These are phyloP conservation scores for Xylaria venustula DNA, from an alignment of 495 filamentous ascomycete species.

Conservation along the genomic window DNA sequence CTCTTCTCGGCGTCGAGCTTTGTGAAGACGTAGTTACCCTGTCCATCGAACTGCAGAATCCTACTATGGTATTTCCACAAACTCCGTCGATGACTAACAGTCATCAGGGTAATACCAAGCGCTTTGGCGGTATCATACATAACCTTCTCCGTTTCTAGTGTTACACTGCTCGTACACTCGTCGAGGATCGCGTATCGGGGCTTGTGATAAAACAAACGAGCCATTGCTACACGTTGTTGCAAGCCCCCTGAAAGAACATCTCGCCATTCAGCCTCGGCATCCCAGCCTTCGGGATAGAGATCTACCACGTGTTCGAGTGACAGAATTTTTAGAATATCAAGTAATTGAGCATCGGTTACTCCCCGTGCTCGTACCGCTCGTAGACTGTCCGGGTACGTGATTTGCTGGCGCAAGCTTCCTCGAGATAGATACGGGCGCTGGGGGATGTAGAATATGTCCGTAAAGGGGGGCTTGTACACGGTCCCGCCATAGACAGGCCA, in stretches of 20 bases:
- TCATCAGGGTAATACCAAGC: slow-evolving; percentile 92
- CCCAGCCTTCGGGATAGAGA: slow-evolving; percentile 76
- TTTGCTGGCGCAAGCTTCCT: slow-evolving; percentile 87
- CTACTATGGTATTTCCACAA: slow-evolving; percentile 94
- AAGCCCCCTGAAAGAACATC: slow-evolving; percentile 86
- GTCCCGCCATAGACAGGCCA: slow-evolving; percentile 98
- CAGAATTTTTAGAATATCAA: slow-evolving; percentile 71
- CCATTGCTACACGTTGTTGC: slow-evolving; percentile 98
- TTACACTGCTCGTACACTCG: slow-evolving; percentile 92
- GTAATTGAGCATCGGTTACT: slow-evolving; percentile 77
- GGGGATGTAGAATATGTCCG: slow-evolving; percentile 96
- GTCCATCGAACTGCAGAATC: slow-evolving; percentile 95
- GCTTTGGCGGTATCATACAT: slow-evolving; percentile 97
- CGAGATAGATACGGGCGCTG: slow-evolving; percentile 91
- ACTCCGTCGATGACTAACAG: slow-evolving; percentile 85
- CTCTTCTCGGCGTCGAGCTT: slow-evolving; percentile 85
- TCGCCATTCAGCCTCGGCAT: slow-evolving; percentile 94
- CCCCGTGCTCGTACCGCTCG: slow-evolving; percentile 83
- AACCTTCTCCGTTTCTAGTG: slow-evolving; percentile 86
- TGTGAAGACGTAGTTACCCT: slow-evolving; percentile 88
- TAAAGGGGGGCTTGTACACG: slow-evolving; percentile 83
- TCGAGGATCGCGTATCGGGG: slow-evolving; percentile 93
- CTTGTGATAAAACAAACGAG: slow-evolving; percentile 89
- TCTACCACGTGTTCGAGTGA: slow-evolving; percentile 83
- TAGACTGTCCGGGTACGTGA: slow-evolving; percentile 91